Percentiles rank a stretch among this genome's conserved stretches.
Conservation (phyloP, 139 green algal species). For the Coelastrella sp. region DNA sequence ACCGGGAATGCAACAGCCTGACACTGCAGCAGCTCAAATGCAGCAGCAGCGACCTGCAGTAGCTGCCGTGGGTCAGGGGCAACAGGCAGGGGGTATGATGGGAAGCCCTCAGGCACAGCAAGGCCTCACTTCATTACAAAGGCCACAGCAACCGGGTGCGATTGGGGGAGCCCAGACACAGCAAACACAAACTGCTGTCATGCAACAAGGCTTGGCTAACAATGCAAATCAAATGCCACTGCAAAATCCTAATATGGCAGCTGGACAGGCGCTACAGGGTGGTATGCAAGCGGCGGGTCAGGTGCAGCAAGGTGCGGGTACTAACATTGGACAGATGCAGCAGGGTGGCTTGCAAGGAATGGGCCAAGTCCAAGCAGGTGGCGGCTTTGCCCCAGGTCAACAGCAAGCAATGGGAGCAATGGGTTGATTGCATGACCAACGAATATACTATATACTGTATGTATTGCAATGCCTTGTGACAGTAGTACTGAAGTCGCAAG, state of each 20-base stretch:
- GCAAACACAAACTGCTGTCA: background rate
- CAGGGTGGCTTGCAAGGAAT: background rate
- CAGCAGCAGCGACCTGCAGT: background rate
- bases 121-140: background rate
- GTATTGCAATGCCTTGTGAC: no score
- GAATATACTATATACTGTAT: no score
- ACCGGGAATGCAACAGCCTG: background rate
- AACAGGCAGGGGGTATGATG: background rate
- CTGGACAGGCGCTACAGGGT: background rate
- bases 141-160: no score
- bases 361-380: background rate
- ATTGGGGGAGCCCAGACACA: no score
- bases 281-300: background rate
- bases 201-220: background rate
- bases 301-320: background rate
- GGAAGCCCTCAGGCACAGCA: background rate
- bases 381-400: no score
- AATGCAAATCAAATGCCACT: background rate
- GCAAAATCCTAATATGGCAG: background rate
- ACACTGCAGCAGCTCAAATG: background rate
- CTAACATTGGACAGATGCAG: background rate
- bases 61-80: no score
- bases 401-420: no score
- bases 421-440: no score
- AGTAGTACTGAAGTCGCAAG: no score